These are phyloP conservation scores for Xylaria sp. DNA, from an alignment of 2,329 filamentous ascomycete genomes.

Conservation along the genomic window DNA sequence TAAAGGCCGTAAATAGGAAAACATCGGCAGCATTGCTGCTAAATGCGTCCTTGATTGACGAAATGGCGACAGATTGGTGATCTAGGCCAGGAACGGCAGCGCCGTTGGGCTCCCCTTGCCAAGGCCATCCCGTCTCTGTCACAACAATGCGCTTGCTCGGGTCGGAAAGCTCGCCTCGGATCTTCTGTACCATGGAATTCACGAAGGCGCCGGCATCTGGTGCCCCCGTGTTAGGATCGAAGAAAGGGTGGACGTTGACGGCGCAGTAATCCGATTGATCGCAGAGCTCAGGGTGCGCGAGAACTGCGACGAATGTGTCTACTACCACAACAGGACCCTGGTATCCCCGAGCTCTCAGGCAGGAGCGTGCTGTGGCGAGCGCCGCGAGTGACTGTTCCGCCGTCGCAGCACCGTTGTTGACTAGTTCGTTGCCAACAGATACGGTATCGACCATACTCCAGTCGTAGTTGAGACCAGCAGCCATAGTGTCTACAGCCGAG, in stretches of 20 bases:
- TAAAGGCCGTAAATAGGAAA: slow-evolving; percentile 82
- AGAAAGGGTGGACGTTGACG: slow-evolving; percentile 87
- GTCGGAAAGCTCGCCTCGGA: slow-evolving; percentile 57
- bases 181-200: slow-evolving; percentile 60
- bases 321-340: slow-evolving; percentile 80
- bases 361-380: slow-evolving; percentile 66
- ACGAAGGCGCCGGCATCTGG: slow-evolving; percentile 75
- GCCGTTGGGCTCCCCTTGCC: slow-evolving; percentile 72
- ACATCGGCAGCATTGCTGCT: slow-evolving; percentile 61
- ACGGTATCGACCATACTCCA: slow-evolving; percentile 79
- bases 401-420: slow-evolving; percentile 71
- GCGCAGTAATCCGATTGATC: slow-evolving; percentile 80
- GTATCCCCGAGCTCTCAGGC: slow-evolving; percentile 73
- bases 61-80: slow-evolving; percentile 74
- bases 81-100: slow-evolving; percentile 73
- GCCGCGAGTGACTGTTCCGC: slow-evolving; percentile 66
- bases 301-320: slow-evolving; percentile 79
- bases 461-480: slow-evolving; percentile 67
- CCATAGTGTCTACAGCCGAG: slow-evolving; percentile 69
- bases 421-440: slow-evolving; percentile 82
- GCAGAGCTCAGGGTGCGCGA: slow-evolving; percentile 76
- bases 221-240: slow-evolving; percentile 72
- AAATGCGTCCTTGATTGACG: slow-evolving; percentile 72
- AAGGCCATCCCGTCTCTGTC: slow-evolving; percentile 89
- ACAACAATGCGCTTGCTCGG: slow-evolving; percentile 72